Conservation (phyloP, 2,329 filamentous ascomycete species). For the Calonectria hongkongensis region DNA sequence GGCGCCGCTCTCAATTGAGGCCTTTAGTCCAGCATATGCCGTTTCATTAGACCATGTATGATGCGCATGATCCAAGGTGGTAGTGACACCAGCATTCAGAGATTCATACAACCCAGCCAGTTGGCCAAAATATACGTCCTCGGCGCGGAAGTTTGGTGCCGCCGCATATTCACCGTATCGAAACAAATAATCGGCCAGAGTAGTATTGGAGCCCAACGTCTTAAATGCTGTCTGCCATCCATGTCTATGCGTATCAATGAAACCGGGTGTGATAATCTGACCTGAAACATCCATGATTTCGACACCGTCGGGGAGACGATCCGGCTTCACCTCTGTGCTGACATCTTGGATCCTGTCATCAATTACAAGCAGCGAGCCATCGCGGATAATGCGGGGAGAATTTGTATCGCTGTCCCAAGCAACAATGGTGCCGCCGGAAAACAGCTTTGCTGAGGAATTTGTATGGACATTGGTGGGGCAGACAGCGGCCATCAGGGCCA, state of each 20-base stretch:
- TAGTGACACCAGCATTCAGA: slow-evolving; percentile 72
- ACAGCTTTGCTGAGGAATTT: slow-evolving; percentile 15
- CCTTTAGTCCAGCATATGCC: slow-evolving; percentile 66
- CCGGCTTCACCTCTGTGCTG: slow-evolving; percentile 6
- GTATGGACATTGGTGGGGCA: neutral
- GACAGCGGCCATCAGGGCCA: slow-evolving; percentile 5
- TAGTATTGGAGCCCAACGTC: slow-evolving; percentile 71
- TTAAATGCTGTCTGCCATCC: slow-evolving; percentile 74
- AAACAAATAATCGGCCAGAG: slow-evolving; percentile 67
- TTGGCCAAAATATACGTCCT: slow-evolving; percentile 68
- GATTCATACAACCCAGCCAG: slow-evolving; percentile 69
- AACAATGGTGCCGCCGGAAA: slow-evolving; percentile 33
- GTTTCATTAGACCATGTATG: slow-evolving; percentile 66
- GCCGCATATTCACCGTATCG: slow-evolving; percentile 62
- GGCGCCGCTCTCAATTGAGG: slow-evolving; percentile 68
- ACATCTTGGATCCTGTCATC: slow-evolving; percentile 25
- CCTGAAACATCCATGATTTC: slow-evolving; percentile 66
- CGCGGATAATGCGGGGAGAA: slow-evolving; percentile 22
- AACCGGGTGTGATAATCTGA: slow-evolving; percentile 73
- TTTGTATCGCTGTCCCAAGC: slow-evolving; percentile 26
- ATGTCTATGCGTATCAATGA: slow-evolving; percentile 74
- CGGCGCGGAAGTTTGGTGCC: slow-evolving; percentile 58
- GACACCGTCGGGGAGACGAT: neutral
- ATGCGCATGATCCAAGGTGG: slow-evolving; percentile 71
- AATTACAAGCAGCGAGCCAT: slow-evolving; percentile 30